Base-by-base conservation (phyloP, 169 alveolate genomes). In the Cryptosporidium felis region DNA sequence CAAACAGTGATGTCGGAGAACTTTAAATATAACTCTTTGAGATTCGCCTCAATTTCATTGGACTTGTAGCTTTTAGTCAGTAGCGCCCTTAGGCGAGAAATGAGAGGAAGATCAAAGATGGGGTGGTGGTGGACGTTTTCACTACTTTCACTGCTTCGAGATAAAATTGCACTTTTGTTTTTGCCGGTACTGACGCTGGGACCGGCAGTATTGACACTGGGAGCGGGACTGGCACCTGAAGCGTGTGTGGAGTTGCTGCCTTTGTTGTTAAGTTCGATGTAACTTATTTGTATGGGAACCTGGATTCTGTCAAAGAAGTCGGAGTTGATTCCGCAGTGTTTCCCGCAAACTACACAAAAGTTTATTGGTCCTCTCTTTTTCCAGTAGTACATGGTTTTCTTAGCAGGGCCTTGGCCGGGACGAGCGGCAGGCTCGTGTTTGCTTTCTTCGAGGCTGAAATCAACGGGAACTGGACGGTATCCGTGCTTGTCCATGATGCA, bases 261-360 rank as follows among this genome's bases (percentile, higher is more conserved):
- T 14, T n/a, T 44, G 51, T 44, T 14, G n/a, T n/a, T 14, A 14
- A 14, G 18, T 14, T 61, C 61, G 14, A 46, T 8, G 51, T 67
- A 23, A 16, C 32, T 34, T 21, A 67, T 67, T 67, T 67, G 66
- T 21, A 67, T 67, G 21, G 82, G 82, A n/a, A 67, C 66, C 38
- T 67, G 82, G 4, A 67, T 32, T 51, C 82, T 46, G 38, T 67
- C 82, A 46, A 67, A 67, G 32, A 67, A 67, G 38, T 67, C 82
- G n/a, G 82, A 42, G 51, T 67, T 67, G 1, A 67, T 67, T 49
- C 32, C 21, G 10, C 32, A 16, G 16, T 67, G 10, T 2, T 28
- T 32, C 16, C 82, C 82, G 51, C 82, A 67, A 12, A 67, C 36
- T 21, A 67, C 26, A 34, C 82, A 67, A 12, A 34, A 67, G n/a